Conservation (phyloP, 2,329 filamentous ascomycete genomes). For the Fusarium buxicola region DNA sequence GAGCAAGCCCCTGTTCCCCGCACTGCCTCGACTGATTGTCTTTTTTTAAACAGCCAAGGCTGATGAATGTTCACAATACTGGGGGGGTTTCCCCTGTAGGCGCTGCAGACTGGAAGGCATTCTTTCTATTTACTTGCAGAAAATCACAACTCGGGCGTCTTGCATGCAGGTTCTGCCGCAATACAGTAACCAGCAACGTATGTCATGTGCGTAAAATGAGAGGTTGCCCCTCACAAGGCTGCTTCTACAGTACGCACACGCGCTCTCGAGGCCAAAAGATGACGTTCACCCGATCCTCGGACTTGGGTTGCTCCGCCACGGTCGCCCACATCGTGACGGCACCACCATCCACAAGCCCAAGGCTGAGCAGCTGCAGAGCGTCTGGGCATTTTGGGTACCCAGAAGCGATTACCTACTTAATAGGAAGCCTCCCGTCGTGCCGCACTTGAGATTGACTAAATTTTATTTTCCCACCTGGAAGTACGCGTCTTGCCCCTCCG, state of each 20-base stretch:
- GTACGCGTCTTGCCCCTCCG: constrained; percentile 15
- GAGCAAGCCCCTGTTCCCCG: constrained; percentile 6
- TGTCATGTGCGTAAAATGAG: constrained; percentile 23
- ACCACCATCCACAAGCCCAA: constrained; percentile 34
- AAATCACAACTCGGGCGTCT: background rate
- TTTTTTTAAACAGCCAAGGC: background rate
- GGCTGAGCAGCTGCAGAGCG: constrained; percentile 33
- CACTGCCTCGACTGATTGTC: constrained; percentile 14
- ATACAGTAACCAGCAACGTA: too few species aligned
- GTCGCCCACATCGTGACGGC: constrained; percentile 29
- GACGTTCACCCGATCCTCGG: constrained; percentile 31
- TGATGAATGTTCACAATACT: too few species aligned
- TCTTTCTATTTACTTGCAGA: too few species aligned
- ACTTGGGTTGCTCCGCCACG: constrained; percentile 30
- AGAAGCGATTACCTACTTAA: background rate
- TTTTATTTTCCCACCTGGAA: constrained; percentile 6
- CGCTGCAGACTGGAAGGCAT: too few species aligned
- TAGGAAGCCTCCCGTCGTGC: constrained; percentile 29
- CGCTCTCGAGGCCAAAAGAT: constrained; percentile 18
- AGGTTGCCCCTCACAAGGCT: constrained; percentile 17
- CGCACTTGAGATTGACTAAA: background rate
- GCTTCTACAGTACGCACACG: too few species aligned
- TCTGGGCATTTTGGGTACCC: constrained; percentile 12
- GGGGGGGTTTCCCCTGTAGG: too few species aligned
- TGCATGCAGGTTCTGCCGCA: constrained; percentile 22